These are phyloP conservation scores for Decorospora gaudefroyi DNA, from an alignment of 2,329 filamentous ascomycete genomes.

Conservation along the genomic window DNA sequence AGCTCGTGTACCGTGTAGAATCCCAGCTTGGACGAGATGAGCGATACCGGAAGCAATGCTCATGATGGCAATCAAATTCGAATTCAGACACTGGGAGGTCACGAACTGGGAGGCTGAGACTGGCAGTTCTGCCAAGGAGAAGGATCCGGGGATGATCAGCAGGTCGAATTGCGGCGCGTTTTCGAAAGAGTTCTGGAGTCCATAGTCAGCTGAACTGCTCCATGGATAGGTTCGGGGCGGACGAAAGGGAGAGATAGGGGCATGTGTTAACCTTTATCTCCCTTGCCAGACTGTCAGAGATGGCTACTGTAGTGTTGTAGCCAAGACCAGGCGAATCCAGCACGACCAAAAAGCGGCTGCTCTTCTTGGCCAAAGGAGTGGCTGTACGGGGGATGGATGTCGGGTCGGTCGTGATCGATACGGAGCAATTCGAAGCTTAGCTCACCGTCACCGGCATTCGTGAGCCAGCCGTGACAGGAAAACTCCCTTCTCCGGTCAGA, in stretches of 20 bases:
- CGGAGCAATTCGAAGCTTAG: slow-evolving; percentile 35
- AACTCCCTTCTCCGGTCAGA: slow-evolving; percentile 45
- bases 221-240: not conserved
- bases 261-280: slow-evolving; percentile 45
- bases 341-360: slow-evolving; percentile 38
- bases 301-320: slow-evolving; percentile 26
- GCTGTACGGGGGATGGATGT: slow-evolving; percentile 20
- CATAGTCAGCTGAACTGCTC: slow-evolving; percentile 22
- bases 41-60: slow-evolving; percentile 42
- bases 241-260: slow-evolving; percentile 22
- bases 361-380: slow-evolving; percentile 41
- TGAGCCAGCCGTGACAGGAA: slow-evolving; percentile 42
- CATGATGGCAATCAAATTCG: slow-evolving; percentile 35
- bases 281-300: slow-evolving; percentile 44
- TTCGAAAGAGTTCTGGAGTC: slow-evolving; percentile 39
- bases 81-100: slow-evolving; percentile 30
- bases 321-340: slow-evolving; percentile 42
- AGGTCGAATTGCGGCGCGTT: slow-evolving; percentile 45
- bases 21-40: slow-evolving; percentile 34
- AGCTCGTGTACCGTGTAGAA: slow-evolving; percentile 35
- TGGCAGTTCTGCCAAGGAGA: slow-evolving; percentile 29
- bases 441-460: slow-evolving; percentile 49
- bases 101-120: slow-evolving; percentile 34
- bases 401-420: slow-evolving; percentile 25
- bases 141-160: slow-evolving; percentile 43